Base-by-base conservation (phyloP, 2,329 filamentous ascomycete species). In the Orbilia blumenaviensis region DNA sequence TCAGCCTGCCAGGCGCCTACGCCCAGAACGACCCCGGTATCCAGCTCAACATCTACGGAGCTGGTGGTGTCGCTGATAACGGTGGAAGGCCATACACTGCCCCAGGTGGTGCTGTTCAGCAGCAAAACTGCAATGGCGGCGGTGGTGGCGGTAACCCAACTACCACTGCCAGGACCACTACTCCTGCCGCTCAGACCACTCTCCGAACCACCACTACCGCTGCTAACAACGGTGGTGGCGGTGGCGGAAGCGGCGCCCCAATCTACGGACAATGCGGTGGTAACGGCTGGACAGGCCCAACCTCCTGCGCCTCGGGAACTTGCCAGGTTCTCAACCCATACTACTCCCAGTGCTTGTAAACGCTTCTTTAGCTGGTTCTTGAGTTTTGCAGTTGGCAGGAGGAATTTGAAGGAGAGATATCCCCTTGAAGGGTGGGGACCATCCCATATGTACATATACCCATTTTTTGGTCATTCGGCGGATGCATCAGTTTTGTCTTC, bases 231-330 rank as follows among this genome's bases (percentile, higher is more conserved):
- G 41, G 32, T 29, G 34, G 54, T 29, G 10, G 21, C 5, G 23
- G 34, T 27, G n/a, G 21, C 25, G 62, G 62, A 14, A 18, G 50
- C 25, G 25, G 81, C 66, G 72, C 80, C 10, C 66, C 80, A 6
- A 74, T 79, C 10, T 83, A 80, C 54, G 82, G 79, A 2, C 82
- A 83, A 66, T 83, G 82, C 66, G 82, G 82, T 58, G 82, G 82
- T 1, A 48, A 69, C 18, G 81, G 81, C 29, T 83, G 79, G 80
- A 80, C 56, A 3, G 82, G 82, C 18, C 63, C 82, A 21, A 82
- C 78, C 1, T 81, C 81, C 79, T 83, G 82, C 78, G 58, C 78
- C 23, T 79, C 79, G 12, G 82, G 82, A 6, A 81, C 81, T 12
- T 83, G 82, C 80, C 77, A 79, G 60, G 72, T 66, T 23, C 52